Evolutionary conservation across 306 rosid genomes (phyloP).

Genomic region (Citrullus amarus): DNA sequence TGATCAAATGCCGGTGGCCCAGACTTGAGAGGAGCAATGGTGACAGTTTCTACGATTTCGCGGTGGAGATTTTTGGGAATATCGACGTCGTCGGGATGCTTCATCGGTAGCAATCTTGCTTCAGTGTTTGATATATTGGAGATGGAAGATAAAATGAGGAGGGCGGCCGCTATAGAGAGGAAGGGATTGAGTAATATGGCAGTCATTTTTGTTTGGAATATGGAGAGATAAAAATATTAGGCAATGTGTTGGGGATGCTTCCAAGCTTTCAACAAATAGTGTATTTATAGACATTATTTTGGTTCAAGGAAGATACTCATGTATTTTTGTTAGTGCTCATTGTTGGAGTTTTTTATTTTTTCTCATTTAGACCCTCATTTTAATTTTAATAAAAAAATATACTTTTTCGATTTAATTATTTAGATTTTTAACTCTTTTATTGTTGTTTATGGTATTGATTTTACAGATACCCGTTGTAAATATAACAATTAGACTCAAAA

Average conservation of each 20-base stretch:
- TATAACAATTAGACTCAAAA: too few species aligned
- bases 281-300: slow-evolving; percentile 34
- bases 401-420: too few species aligned
- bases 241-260: slow-evolving; percentile 9
- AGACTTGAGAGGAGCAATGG: not conserved
- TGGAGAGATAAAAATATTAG: not conserved
- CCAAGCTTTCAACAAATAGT: not conserved
- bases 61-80: not conserved
- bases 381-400: too few species aligned
- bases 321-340: not conserved
- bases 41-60: not conserved
- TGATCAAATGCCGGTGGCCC: not conserved
- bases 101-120: slow-evolving; percentile 24
- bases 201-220: slow-evolving; percentile 20
- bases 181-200: slow-evolving; percentile 28
- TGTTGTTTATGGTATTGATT: too few species aligned
- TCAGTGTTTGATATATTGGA: slow-evolving; percentile 11
- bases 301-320: not conserved
- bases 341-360: not conserved
- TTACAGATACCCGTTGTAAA: too few species aligned
- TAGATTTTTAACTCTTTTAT: too few species aligned
- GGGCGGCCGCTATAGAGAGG: not conserved
- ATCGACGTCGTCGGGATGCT: not conserved
- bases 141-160: slow-evolving; percentile 24
- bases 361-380: not conserved